Evolutionary conservation across 139 green algal genomes (phyloP), one percentile per base, ranked within the genome.

Genomic region (Volvox reticuliferus): DNA sequence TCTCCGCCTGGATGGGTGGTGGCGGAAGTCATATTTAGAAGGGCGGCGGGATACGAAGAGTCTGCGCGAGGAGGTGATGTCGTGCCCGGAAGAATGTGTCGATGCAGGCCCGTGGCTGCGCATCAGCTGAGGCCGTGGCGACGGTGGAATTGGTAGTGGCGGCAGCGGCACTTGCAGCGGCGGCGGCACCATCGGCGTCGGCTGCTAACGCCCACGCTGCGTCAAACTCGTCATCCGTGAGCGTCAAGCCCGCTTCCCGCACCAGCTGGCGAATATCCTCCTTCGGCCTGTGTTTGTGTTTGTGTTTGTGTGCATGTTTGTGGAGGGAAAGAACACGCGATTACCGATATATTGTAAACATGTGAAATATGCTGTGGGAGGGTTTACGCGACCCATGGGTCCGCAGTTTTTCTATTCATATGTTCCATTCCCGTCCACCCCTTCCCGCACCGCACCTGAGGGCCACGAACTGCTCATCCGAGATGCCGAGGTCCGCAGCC

Each of bases 391-490:
- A 55, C 44, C 44, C 44, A 55, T 55, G 44, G 44, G 44, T 55
- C 44, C 44, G 44, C 44, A 14, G 44, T 9, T 55, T 55, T n/a
- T n/a, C n/a, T n/a, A n/a, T n/a, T n/a, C n/a, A n/a, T n/a, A n/a
- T n/a, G n/a, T n/a, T n/a, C n/a, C n/a, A n/a, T n/a, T n/a, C n/a
- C n/a, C n/a, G n/a, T n/a, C n/a, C n/a, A n/a, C n/a, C 67, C 67
- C 67, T 28, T 28, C 22, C 67, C 9, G 67, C 2, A 75, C 24
- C 86, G 0, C 73, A 90, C 86, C 92, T 89, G n/a, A 93, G 84
- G 69, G 86, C 32, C 24, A 93, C 84, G 77, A 95, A 96, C 77
- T 96, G 89, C 75, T 96, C 91, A 80, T 97, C 96, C 26, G 88
- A 87, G 19, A 98, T 89, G 6, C 95, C 95, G 12, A 93, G 88